Evolutionary conservation across 352 stramenopile species (phyloP), one percentile per base, ranked within the genome.

Genomic region (Aphanomyces cochlioides): DNA sequence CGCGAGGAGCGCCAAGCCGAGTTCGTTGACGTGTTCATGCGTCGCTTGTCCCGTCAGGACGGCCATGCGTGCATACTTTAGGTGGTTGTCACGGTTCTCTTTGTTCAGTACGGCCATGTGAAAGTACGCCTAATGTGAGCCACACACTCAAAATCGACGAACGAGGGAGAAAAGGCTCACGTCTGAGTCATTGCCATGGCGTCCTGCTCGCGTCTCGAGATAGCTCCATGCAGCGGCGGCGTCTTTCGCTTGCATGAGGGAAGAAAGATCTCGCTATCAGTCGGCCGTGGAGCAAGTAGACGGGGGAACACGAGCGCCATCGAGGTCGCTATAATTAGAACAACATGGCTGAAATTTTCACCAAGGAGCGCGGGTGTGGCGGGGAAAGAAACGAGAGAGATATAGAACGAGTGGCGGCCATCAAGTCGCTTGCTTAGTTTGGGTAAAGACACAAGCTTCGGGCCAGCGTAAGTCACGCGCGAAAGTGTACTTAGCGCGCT

Each of bases 11-110:
- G 80, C 78, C 12, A 90, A 74, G 34, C 79, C 84, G 53, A 83
- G 70, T 56, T 92, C 84, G 74, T 90, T 88, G 63, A 72, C 77
- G 50, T 85, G 79, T 47, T 85, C 80, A 5, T 83, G 80, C 6
- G 80, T 78, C 40, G 76, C 81, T 41, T 80, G 77, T 47, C 80
- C 76, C 10, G 84, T 87, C n/a, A 92, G 73, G 69, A 76, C 72
- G 53, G 84, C 80, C 61, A 92, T 90, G 40, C 84, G 81, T 2
- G 78, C 73, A 61, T 90, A 78, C 10, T 74, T 69, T 17, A 73
- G 74, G 64, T 90, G 69, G 36, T 59, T 66, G 61, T 90, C 77
- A 7, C 79, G 79, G 34, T 75, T 72, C 5, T 79, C 82, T n/a
- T 71, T 76, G 37, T 78, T 83, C 5, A 92, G 63, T 56, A 82